A percentile compares a stretch with the other conserved stretches of the same genome.
phyloP scores from a whole-genome alignment of 2,329 filamentous ascomycete species.

The Malbranchea cinnamomea region DNA sequence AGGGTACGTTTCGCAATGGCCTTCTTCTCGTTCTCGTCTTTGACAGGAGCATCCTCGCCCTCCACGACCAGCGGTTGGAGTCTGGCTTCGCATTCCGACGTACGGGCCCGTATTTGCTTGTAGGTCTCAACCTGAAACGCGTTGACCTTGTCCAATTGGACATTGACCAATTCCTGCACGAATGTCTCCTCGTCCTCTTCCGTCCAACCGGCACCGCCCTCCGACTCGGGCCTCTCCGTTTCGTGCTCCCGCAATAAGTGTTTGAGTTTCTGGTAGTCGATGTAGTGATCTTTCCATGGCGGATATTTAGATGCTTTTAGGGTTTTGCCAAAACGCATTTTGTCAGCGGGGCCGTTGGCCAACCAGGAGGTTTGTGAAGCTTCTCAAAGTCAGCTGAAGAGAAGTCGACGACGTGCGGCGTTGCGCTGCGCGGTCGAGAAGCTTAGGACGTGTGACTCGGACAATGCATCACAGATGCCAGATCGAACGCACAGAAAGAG shows the following conservation, averaged over 20 bases:
- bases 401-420: too few species aligned
- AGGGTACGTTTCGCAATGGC: constrained; percentile 55
- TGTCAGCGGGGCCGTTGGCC: constrained; percentile 12
- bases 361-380: constrained; percentile 4
- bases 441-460: too few species aligned
- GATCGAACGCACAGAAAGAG: too few species aligned
- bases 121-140: constrained; percentile 74
- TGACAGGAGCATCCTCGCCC: constrained; percentile 20
- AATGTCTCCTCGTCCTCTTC: constrained; percentile 88
- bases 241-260: constrained; percentile 67
- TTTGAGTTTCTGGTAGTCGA: constrained; percentile 93
- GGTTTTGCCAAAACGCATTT: constrained; percentile 88
- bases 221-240: constrained; percentile 32
- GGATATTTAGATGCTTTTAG: constrained; percentile 64
- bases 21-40: constrained; percentile 27
- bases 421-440: too few species aligned
- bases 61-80: constrained; percentile 42
- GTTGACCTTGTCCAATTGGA: constrained; percentile 89
- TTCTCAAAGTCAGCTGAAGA: too few species aligned
- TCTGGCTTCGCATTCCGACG: constrained; percentile 51
- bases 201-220: constrained; percentile 58
- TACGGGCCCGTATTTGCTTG: constrained; percentile 65
- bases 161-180: constrained; percentile 87
- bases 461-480: too few species aligned
- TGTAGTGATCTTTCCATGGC: constrained; percentile 87